phyloP scores from a whole-genome alignment of 2,329 filamentous ascomycete genomes.

The Passalora sequoiae region DNA sequence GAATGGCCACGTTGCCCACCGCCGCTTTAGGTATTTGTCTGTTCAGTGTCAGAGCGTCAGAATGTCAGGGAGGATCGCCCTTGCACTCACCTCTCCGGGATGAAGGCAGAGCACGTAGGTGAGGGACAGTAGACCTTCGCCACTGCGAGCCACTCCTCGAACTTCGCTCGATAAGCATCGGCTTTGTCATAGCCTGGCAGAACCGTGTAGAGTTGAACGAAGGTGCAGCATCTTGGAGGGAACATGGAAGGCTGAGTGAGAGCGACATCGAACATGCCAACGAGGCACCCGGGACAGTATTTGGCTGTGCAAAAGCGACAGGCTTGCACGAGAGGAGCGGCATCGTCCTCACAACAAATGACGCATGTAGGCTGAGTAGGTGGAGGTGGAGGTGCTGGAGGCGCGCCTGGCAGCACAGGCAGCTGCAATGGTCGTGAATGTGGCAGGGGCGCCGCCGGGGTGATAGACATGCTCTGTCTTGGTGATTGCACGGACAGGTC shows the following conservation, averaged over 20 bases:
- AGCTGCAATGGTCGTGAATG: conserved; percentile 1
- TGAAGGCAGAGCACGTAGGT: conserved; percentile 46
- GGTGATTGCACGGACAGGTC: too few species aligned
- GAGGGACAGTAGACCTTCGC: conserved; percentile 48
- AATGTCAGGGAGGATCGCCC: not conserved
- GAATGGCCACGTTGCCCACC: too few species aligned
- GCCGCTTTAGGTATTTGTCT: too few species aligned
- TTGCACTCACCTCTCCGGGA: conserved; percentile 34
- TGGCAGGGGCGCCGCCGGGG: too few species aligned
- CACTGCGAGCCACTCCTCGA: conserved; percentile 45
- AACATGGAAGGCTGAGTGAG: conserved; percentile 38
- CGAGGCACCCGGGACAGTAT: conserved; percentile 38
- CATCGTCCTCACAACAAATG: conserved; percentile 25
- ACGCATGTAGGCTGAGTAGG: conserved; percentile 25
- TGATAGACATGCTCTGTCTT: too few species aligned
- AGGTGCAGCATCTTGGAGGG: conserved; percentile 41
- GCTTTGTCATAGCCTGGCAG: conserved; percentile 33
- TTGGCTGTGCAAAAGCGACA: conserved; percentile 31
- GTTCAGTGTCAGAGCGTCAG: not conserved
- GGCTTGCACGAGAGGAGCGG: conserved; percentile 24
- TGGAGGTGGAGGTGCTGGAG: too few species aligned
- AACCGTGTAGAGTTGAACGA: conserved; percentile 41
- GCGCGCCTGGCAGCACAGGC: not conserved
- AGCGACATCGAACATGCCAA: conserved; percentile 39
- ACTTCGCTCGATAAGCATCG: conserved; percentile 39